Conservation (phyloP, 108 stramenopile species). For the Discostella stelligeroides region DNA sequence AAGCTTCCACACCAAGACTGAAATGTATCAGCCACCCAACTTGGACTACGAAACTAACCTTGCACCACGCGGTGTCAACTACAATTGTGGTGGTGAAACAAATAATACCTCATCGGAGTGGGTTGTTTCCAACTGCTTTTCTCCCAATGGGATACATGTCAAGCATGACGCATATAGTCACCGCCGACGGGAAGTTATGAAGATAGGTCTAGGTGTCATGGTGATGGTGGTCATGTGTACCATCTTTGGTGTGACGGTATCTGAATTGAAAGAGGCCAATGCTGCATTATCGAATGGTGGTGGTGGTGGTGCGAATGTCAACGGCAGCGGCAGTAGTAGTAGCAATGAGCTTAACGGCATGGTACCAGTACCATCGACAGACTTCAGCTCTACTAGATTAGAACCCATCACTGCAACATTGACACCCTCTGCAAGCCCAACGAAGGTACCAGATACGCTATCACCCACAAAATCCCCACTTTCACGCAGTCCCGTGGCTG, state of each 20-base stretch:
- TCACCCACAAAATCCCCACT: conserved; percentile 9
- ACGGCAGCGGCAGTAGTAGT: neutral
- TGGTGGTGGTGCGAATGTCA: neutral
- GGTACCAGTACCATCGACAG: no score
- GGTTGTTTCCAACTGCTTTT: conserved; percentile 15
- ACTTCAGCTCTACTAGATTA: no score
- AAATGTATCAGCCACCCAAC: conserved; percentile 12
- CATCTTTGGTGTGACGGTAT: conserved; percentile 38
- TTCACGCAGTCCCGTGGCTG: conserved; percentile 7
- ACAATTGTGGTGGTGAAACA: conserved; percentile 8
- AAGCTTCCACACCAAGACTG: no score
- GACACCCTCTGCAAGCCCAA: conserved; percentile 8
- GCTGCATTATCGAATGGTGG: neutral
- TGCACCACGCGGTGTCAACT: conserved; percentile 21
- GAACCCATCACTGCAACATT: neutral
- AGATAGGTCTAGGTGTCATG: conserved; percentile 29
- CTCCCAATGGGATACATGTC: conserved; percentile 15
- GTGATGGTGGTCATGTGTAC: conserved; percentile 35
- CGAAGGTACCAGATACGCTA: neutral
- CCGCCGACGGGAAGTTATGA: conserved; percentile 9
- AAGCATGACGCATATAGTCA: conserved; percentile 10
- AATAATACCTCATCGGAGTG: conserved; percentile 14
- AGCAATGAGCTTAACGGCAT: neutral
- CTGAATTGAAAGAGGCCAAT: conserved; percentile 20
- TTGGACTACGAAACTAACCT: conserved; percentile 36